These are phyloP conservation scores for Chondrus crispus DNA, from an alignment of 23 red algal genomes.

Conservation along the genomic window DNA sequence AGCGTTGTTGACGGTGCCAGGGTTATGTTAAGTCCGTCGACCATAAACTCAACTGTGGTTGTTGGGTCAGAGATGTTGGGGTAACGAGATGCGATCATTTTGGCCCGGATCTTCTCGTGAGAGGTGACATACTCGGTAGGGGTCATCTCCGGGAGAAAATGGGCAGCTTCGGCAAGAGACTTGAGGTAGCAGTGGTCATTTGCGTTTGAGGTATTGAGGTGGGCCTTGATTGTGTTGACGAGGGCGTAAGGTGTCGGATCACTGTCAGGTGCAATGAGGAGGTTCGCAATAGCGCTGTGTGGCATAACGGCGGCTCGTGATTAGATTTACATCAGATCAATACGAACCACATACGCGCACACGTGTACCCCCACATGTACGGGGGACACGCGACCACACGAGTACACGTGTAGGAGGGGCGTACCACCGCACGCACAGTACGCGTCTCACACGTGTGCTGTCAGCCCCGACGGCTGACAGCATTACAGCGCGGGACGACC, in stretches of 20 bases:
- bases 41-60: background rate
- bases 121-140: background rate
- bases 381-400: too few relatives aligned
- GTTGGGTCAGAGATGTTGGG: background rate
- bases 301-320: too few relatives aligned
- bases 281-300: background rate
- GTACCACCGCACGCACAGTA: too few relatives aligned
- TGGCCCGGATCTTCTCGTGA: background rate
- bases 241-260: background rate
- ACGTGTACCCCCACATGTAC: too few relatives aligned
- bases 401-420: too few relatives aligned
- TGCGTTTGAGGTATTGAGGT: background rate
- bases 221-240: background rate
- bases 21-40: background rate
- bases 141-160: background rate
- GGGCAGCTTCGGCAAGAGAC: background rate
- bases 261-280: background rate
- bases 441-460: too few relatives aligned
- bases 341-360: too few relatives aligned
- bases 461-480: too few relatives aligned
- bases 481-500: too few relatives aligned
- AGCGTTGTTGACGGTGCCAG: background rate
- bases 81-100: background rate
- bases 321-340: too few relatives aligned
- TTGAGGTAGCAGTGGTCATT: slow-evolving; percentile 6